phyloP scores from a whole-genome alignment of 2,329 filamentous ascomycete species.

The Aspergillus sp. region DNA sequence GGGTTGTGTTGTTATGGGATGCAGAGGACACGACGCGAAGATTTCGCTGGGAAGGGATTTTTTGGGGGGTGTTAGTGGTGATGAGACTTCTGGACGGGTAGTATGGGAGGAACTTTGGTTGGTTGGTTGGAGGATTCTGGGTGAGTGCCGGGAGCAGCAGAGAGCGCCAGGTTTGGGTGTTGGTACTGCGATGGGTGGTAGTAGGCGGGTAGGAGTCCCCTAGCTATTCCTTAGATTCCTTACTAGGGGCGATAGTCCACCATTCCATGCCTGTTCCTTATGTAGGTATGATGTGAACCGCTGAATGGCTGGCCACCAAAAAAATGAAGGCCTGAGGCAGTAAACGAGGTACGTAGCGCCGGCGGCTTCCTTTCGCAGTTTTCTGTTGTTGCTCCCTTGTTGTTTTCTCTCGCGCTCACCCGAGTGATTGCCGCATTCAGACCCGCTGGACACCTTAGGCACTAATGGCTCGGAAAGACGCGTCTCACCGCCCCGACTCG shows the following conservation, averaged over 20 bases:
- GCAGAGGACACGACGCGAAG: constrained; percentile 32
- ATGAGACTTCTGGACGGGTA: constrained; percentile 24
- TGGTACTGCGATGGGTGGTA: background rate
- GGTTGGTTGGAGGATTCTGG: constrained; percentile 22
- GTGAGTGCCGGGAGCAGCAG: constrained; percentile 21
- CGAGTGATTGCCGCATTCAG: constrained; percentile 5
- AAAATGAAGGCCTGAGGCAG: background rate
- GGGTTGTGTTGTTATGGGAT: constrained; percentile 43
- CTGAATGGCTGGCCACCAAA: background rate
- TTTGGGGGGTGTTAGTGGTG: constrained; percentile 28
- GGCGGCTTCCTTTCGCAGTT: background rate
- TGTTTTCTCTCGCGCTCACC: background rate
- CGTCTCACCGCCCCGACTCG: constrained; percentile 16
- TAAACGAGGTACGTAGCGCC: background rate
- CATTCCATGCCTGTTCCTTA: constrained; percentile 1
- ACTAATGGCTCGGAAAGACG: background rate
- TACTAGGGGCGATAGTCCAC: constrained; percentile 1
- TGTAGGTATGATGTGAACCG: background rate
- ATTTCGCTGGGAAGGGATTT: constrained; percentile 36
- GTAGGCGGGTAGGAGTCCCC: constrained; percentile 2
- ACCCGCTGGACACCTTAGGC: constrained; percentile 20
- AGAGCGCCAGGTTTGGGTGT: constrained; percentile 5
- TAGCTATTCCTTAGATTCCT: constrained; percentile 1
- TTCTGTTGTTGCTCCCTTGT: background rate
- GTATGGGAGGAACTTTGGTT: constrained; percentile 24